Evolutionary conservation across 2,329 filamentous ascomycete genomes (phyloP).

Genomic region (Aurifilum marmelostoma): DNA sequence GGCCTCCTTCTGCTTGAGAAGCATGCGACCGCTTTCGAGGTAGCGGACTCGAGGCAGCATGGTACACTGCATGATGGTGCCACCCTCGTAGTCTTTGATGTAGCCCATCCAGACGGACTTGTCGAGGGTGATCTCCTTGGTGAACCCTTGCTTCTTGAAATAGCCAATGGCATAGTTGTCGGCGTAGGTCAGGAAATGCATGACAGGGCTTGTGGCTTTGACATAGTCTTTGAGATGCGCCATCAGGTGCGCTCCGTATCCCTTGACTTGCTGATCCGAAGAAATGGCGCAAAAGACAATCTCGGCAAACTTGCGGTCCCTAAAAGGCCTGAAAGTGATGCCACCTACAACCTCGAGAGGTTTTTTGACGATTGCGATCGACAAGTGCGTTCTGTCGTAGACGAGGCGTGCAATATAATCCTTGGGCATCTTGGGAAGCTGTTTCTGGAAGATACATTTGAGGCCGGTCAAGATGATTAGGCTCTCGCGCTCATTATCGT

Average conservation of each 20-base stretch:
- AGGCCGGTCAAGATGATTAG: slow-evolving; percentile 93
- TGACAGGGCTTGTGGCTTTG: slow-evolving; percentile 92
- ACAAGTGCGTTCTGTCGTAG: slow-evolving; percentile 94
- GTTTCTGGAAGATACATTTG: slow-evolving; percentile 98
- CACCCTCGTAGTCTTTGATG: slow-evolving; percentile 99
- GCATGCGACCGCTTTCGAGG: slow-evolving; percentile 88
- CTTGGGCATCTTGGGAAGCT: slow-evolving; percentile 98
- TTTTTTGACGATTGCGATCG: slow-evolving; percentile 96
- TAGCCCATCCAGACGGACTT: slow-evolving; percentile 97
- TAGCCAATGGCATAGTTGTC: slow-evolving; percentile 99
- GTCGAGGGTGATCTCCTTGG: slow-evolving; percentile 94
- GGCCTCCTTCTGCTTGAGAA: slow-evolving; percentile 95
- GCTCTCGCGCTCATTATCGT: slow-evolving; percentile 84
- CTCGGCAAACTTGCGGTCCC: slow-evolving; percentile 89
- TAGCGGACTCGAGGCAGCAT: slow-evolving; percentile 97
- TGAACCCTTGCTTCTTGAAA: slow-evolving; percentile 99
- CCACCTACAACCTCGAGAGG: slow-evolving; percentile 94
- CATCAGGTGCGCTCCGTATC: slow-evolving; percentile 97
- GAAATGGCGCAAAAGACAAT: slow-evolving; percentile 99
- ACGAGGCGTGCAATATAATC: slow-evolving; percentile 98
- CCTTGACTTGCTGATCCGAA: slow-evolving; percentile 97
- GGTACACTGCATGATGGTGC: slow-evolving; percentile 98
- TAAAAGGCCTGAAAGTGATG: slow-evolving; percentile 95
- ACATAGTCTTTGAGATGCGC: slow-evolving; percentile 98
- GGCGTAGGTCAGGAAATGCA: slow-evolving; percentile 98